Conservation (phyloP, 768 basidiomycete species). For the Pisolithus sp. region DNA sequence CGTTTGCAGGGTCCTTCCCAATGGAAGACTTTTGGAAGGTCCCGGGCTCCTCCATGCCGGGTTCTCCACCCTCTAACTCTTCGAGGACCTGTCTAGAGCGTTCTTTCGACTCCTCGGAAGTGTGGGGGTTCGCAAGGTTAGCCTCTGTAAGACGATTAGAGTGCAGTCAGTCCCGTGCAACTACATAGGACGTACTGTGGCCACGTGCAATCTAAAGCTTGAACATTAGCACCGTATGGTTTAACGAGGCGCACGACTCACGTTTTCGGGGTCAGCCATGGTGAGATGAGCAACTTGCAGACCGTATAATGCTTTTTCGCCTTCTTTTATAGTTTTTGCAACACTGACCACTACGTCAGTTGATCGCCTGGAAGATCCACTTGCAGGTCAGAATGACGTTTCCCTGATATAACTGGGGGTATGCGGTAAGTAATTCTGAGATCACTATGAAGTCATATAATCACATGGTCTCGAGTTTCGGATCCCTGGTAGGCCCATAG, state of each 20-base stretch:
- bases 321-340: slow-evolving; percentile 8
- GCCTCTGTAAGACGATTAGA: slow-evolving; percentile 14
- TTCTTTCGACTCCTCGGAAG: slow-evolving; percentile 17
- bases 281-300: not conserved
- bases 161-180: not conserved
- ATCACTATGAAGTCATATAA: slow-evolving; percentile 3
- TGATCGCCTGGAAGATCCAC: not conserved
- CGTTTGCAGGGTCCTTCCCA: slow-evolving; percentile 12
- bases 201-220: slow-evolving; percentile 10
- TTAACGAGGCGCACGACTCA: slow-evolving; percentile 1
- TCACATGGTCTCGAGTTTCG: not conserved
- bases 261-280: slow-evolving; percentile 17
- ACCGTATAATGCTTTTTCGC: not conserved
- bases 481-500: not conserved
- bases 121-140: slow-evolving; percentile 18
- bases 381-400: not conserved
- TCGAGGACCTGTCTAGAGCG: slow-evolving; percentile 20
- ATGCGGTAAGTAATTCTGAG: not conserved
- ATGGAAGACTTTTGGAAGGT: not conserved
- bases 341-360: slow-evolving; percentile 5
- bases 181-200: slow-evolving; percentile 4
- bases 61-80: slow-evolving; percentile 10
- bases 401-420: not conserved
- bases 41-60: slow-evolving; percentile 9
- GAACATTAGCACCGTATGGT: not conserved